phyloP scores from a whole-genome alignment of 139 green algal species.

The Micractinium sp. region DNA sequence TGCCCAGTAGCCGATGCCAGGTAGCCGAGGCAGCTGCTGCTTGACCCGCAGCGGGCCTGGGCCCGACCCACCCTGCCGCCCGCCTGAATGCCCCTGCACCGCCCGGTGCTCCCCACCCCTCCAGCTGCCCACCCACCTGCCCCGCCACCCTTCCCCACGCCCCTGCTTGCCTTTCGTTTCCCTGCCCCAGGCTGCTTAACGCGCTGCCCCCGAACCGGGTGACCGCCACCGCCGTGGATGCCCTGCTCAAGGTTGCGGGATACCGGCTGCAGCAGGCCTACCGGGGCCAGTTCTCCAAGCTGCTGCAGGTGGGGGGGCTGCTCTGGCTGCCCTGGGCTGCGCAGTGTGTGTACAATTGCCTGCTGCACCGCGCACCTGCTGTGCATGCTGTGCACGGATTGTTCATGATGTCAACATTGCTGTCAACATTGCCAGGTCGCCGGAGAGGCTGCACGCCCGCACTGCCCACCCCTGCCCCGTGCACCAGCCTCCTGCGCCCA shows the following conservation, averaged over 20 bases:
- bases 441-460: too few species aligned
- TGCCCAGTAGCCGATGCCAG: neutral
- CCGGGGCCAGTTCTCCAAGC: conserved; percentile 67
- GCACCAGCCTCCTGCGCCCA: too few species aligned
- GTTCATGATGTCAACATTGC: too few species aligned
- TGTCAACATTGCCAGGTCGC: too few species aligned
- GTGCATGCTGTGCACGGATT: neutral
- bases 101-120: too few species aligned
- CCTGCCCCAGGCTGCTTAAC: conserved; percentile 68
- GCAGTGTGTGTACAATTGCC: too few species aligned
- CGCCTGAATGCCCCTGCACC: neutral
- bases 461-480: too few species aligned
- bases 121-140: too few species aligned
- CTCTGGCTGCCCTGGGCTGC: conserved; percentile 51
- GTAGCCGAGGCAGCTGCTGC: neutral
- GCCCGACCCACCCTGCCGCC: neutral
- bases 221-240: conserved; percentile 66
- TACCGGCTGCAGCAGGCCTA: conserved; percentile 59
- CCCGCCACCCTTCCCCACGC: neutral
- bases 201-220: conserved; percentile 63
- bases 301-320: conserved; percentile 50
- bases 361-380: neutral
- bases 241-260: conserved; percentile 67
- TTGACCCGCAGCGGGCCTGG: neutral
- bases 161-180: too few species aligned